Conservation (phyloP, 1,139 yeast species). For the Blastobotrys elegans region DNA sequence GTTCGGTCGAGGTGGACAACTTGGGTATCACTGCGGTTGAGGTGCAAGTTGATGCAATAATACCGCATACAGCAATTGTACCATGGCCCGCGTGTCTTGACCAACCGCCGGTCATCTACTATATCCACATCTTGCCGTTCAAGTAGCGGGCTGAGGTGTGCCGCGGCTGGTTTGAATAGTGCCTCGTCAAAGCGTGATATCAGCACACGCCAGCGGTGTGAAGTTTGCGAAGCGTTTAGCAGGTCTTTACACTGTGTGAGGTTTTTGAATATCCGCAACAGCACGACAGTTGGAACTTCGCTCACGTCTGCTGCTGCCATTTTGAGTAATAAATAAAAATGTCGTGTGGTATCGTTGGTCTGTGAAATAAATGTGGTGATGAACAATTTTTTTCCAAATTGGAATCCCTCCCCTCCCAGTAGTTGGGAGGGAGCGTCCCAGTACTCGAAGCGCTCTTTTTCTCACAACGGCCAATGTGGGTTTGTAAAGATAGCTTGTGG, state of each 20-base stretch:
- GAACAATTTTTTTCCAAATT: too few relatives aligned
- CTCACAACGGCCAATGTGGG: too few relatives aligned
- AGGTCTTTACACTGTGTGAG: background rate
- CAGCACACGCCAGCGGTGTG: background rate
- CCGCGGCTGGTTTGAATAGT: background rate
- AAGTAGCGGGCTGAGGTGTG: background rate
- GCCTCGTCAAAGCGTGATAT: background rate
- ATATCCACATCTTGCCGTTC: background rate
- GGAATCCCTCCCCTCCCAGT: too few relatives aligned
- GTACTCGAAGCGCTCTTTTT: too few relatives aligned
- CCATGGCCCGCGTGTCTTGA: background rate
- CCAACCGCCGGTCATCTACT: constrained; percentile 1
- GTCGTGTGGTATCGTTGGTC: too few relatives aligned
- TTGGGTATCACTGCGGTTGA: background rate
- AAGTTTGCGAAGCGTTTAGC: background rate
- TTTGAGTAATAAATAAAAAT: too few relatives aligned
- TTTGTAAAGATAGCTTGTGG: background rate
- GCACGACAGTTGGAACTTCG: too few relatives aligned
- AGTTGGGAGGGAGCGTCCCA: too few relatives aligned
- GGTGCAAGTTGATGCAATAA: background rate
- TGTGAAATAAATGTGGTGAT: too few relatives aligned
- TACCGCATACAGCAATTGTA: constrained; percentile 6
- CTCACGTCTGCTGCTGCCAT: too few relatives aligned
- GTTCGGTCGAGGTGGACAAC: background rate
- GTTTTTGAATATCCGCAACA: too few relatives aligned